Conservation (phyloP, 83 land plant species). For the Picea mariana region DNA sequence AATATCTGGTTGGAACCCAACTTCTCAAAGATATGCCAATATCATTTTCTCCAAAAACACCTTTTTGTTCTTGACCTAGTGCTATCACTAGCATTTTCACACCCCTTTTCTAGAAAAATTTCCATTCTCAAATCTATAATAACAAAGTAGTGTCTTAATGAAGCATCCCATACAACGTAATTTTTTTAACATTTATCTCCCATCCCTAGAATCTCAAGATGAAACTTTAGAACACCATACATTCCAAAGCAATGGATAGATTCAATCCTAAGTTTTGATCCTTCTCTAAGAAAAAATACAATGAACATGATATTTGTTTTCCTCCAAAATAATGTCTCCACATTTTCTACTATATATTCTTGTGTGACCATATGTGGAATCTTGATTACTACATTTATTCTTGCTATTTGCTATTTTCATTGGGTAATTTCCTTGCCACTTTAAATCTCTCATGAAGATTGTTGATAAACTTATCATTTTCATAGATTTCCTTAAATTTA, state of each 20-base stretch:
- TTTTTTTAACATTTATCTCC: slow-evolving; percentile 58
- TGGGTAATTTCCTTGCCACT: too few species aligned
- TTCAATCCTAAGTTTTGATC: slow-evolving; percentile 30
- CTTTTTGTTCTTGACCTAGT: slow-evolving; percentile 32
- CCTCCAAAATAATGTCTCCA: too few species aligned
- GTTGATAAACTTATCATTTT: too few species aligned
- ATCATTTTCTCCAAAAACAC: slow-evolving; percentile 57
- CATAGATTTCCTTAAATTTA: too few species aligned
- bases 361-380: too few species aligned
- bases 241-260: slow-evolving; percentile 67
- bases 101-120: slow-evolving; percentile 52
- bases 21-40: slow-evolving; percentile 53
- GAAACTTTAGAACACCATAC: slow-evolving; percentile 59
- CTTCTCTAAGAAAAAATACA: slow-evolving; percentile 28
- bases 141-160: slow-evolving; percentile 53
- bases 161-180: slow-evolving; percentile 47
- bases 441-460: too few species aligned
- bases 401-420: too few species aligned
- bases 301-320: slow-evolving; percentile 33
- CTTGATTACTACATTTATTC: too few species aligned
- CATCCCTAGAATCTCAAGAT: slow-evolving; percentile 52
- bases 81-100: slow-evolving; percentile 30
- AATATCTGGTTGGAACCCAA: slow-evolving; percentile 66
- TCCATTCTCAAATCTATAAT: slow-evolving; percentile 77
- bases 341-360: too few species aligned